Percentiles rank a stretch among this genome's conserved stretches.
These are phyloP conservation scores for Candida broadrunensis DNA, from an alignment of 805 yeast species.

Conservation along the genomic window DNA sequence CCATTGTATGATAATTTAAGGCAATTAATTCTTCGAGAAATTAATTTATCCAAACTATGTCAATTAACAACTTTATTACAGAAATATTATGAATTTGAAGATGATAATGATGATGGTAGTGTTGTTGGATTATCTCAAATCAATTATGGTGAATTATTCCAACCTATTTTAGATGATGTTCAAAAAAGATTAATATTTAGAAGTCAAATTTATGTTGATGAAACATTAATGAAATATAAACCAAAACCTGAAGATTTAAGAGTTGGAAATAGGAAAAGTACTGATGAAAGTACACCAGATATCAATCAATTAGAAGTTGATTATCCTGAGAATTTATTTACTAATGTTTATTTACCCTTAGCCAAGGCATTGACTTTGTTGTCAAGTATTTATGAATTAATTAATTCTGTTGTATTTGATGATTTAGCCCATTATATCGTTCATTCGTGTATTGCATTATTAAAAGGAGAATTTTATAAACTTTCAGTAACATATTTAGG, in stretches of 20 bases:
- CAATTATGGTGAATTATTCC: constrained; percentile 59
- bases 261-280: constrained; percentile 40
- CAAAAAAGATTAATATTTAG: constrained; percentile 81
- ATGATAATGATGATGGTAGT: constrained; percentile 14
- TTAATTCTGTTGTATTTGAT: constrained; percentile 77
- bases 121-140: constrained; percentile 16
- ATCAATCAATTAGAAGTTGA: constrained; percentile 25
- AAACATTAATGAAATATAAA: constrained; percentile 60
- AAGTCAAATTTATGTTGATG: constrained; percentile 70
- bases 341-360: constrained; percentile 68
- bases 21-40: constrained; percentile 65
- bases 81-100: constrained; percentile 61
- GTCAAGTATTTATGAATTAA: constrained; percentile 75
- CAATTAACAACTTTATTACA: constrained; percentile 71
- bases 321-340: constrained; percentile 34
- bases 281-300: constrained; percentile 9
- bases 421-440: constrained; percentile 86
- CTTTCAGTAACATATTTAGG: constrained; percentile 48
- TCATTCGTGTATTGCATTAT: constrained; percentile 67
- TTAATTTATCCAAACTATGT: constrained; percentile 64
- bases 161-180: constrained; percentile 69
- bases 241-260: constrained; percentile 69
- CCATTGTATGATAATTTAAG: constrained; percentile 75
- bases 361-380: constrained; percentile 65
- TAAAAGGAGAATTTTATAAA: constrained; percentile 50